phyloP scores from a whole-genome alignment of 1,284 basidiomycete species.

The Entoloma clypeatum region DNA sequence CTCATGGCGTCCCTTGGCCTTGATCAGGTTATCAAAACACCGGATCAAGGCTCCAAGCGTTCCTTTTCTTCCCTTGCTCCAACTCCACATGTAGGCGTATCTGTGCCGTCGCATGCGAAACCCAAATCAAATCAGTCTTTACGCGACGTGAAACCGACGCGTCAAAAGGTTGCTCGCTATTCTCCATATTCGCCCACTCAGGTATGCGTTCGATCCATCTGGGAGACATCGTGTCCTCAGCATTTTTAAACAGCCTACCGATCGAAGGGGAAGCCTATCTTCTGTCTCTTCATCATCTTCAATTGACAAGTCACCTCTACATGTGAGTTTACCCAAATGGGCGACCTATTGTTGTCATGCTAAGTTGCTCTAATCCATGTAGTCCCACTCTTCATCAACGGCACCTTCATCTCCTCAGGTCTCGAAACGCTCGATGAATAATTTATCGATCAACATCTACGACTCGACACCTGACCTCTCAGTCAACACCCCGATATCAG shows the following conservation, averaged over 20 bases:
- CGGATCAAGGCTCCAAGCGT: conserved; percentile 34
- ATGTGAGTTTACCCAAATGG: conserved; percentile 24
- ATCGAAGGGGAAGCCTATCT: conserved; percentile 42
- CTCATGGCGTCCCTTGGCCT: conserved; percentile 78
- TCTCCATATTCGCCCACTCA: conserved; percentile 58
- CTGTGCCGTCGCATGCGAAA: conserved; percentile 34
- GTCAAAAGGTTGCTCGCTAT: conserved; percentile 47
- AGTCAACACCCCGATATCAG: conserved; percentile 67
- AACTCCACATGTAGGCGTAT: conserved; percentile 19
- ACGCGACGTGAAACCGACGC: conserved; percentile 38
- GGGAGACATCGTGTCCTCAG: conserved; percentile 8
- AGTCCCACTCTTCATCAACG: conserved; percentile 45
- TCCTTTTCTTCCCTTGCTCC: conserved; percentile 39
- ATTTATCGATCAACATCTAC: conserved; percentile 39
- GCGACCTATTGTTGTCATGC: conserved; percentile 1
- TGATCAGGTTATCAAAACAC: conserved; percentile 37
- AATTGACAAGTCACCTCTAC: conserved; percentile 32
- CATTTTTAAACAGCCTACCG: conserved; percentile 27
- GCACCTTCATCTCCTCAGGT: conserved; percentile 40
- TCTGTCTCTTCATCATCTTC: conserved; percentile 39
- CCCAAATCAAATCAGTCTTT: conserved; percentile 42
- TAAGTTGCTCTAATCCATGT: conserved; percentile 10
- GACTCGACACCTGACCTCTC: conserved; percentile 43
- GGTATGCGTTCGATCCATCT: conserved; percentile 38
- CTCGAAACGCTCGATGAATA: conserved; percentile 35